These are phyloP conservation scores for Nymphaea thermarum DNA, from an alignment of 164 flowering plant genomes.

Conservation along the genomic window DNA sequence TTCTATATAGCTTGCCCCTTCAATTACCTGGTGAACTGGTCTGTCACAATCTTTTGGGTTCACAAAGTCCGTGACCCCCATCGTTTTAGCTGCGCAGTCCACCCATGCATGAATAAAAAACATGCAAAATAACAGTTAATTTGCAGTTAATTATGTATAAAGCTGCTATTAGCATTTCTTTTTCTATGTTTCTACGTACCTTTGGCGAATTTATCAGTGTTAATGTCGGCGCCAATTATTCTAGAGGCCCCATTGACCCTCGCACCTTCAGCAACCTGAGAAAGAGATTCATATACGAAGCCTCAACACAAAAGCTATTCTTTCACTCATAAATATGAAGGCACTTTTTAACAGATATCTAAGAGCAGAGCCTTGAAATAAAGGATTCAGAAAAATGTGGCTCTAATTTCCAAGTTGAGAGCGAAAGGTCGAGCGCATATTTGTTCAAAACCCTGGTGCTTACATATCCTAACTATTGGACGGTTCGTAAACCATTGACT, in stretches of 20 bases:
- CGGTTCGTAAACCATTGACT: too few relatives aligned
- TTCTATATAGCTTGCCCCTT: background rate
- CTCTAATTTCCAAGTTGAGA: too few relatives aligned
- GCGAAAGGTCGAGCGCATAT: too few relatives aligned
- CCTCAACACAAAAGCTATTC: background rate
- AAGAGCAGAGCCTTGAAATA: background rate
- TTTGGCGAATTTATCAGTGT: conserved; percentile 35
- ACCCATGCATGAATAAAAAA: too few relatives aligned
- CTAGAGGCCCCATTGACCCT: conserved; percentile 50
- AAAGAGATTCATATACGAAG: too few relatives aligned
- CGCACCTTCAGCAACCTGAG: conserved; percentile 68
- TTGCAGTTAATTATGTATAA: background rate
- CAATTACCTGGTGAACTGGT: conserved; percentile 46
- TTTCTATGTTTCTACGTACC: conserved; percentile 23
- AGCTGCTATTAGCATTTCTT: background rate
- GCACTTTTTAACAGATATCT: background rate
- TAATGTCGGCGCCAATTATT: conserved; percentile 64
- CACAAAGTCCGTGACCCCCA: conserved; percentile 61
- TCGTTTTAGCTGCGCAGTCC: conserved; percentile 21
- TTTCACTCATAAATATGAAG: background rate
- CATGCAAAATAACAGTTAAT: background rate
- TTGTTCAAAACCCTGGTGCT: too few relatives aligned
- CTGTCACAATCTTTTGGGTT: conserved; percentile 36
- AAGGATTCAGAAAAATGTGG: background rate
- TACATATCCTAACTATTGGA: too few relatives aligned